These are phyloP conservation scores for Amylocystis lapponica DNA, from an alignment of 768 basidiomycete species.

Conservation along the genomic window DNA sequence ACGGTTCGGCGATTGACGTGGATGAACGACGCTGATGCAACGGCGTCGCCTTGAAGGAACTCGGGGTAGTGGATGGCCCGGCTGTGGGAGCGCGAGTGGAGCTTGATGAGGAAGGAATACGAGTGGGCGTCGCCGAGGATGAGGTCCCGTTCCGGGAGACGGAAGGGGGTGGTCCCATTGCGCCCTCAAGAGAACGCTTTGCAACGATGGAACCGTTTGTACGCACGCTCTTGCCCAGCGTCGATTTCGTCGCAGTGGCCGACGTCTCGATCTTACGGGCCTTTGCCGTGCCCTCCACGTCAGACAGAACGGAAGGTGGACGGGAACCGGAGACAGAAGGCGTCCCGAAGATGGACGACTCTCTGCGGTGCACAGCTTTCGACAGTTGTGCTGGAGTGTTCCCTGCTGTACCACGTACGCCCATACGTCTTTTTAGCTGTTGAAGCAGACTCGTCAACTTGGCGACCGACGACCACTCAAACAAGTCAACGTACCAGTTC, in stretches of 20 bases:
- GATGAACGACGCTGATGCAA: conserved; percentile 13
- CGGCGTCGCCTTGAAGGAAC: conserved; percentile 13
- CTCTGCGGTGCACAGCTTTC: conserved; percentile 37
- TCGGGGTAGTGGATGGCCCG: conserved; percentile 8
- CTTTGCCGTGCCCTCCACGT: conserved; percentile 35
- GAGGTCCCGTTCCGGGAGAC: conserved; percentile 8
- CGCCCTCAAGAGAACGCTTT: conserved; percentile 25
- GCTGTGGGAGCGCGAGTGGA: conserved; percentile 4
- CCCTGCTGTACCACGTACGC: conserved; percentile 50
- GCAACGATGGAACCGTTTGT: conserved; percentile 27
- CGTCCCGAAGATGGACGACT: conserved; percentile 53
- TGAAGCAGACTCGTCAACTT: background rate
- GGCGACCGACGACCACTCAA: background rate
- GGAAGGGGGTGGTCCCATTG: conserved; percentile 47
- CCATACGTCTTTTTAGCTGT: conserved; percentile 51
- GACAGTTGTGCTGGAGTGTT: conserved; percentile 44
- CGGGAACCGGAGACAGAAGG: conserved; percentile 38
- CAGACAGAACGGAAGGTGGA: conserved; percentile 53
- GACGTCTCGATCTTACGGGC: conserved; percentile 35
- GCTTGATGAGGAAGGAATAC: conserved; percentile 14
- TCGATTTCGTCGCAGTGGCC: conserved; percentile 21
- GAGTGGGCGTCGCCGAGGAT: conserved; percentile 14
- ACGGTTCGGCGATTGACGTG: conserved; percentile 24
- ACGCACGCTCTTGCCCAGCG: conserved; percentile 48
- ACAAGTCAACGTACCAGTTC: conserved; percentile 58